Percentiles rank a stretch among this genome's conserved stretches.
Conservation (phyloP, 2,329 filamentous ascomycete genomes). For the Fusarium pilosicola region DNA sequence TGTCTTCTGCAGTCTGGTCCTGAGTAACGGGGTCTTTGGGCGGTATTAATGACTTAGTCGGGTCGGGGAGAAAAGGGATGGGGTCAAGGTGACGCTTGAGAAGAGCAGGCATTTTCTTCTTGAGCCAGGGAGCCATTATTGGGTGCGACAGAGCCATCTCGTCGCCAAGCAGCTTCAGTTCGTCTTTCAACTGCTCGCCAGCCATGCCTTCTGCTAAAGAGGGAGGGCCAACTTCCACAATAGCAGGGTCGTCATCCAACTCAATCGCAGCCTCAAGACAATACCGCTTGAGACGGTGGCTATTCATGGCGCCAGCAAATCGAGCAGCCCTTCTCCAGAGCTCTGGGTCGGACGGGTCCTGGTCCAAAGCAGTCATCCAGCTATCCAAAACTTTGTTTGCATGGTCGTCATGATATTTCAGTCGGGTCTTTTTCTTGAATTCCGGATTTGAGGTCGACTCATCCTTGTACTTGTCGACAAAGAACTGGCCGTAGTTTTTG, state of each 20-base stretch:
- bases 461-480: constrained; percentile 71
- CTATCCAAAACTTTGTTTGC: constrained; percentile 63
- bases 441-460: constrained; percentile 59
- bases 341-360: constrained; percentile 74
- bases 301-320: constrained; percentile 67
- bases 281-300: constrained; percentile 66
- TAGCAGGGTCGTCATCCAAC: constrained; percentile 72
- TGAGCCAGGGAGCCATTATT: constrained; percentile 66
- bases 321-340: constrained; percentile 70
- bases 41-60: constrained; percentile 53
- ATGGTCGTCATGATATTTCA: constrained; percentile 46
- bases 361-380: constrained; percentile 68
- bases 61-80: constrained; percentile 69
- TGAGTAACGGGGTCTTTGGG: constrained; percentile 34
- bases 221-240: constrained; percentile 69
- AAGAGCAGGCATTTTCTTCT: constrained; percentile 60
- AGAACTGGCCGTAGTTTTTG: constrained; percentile 95
- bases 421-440: constrained; percentile 49
- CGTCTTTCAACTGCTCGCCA: constrained; percentile 68
- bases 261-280: constrained; percentile 74
- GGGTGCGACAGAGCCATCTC: constrained; percentile 68
- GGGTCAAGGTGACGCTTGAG: constrained; percentile 68
- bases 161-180: constrained; percentile 64
- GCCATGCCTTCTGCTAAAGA: constrained; percentile 72
- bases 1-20: constrained; percentile 24